Percentiles rank a stretch among this genome's conserved stretches.
These are phyloP conservation scores for Cornus florida DNA, from an alignment of 148 eudicot genomes.

Conservation along the genomic window DNA sequence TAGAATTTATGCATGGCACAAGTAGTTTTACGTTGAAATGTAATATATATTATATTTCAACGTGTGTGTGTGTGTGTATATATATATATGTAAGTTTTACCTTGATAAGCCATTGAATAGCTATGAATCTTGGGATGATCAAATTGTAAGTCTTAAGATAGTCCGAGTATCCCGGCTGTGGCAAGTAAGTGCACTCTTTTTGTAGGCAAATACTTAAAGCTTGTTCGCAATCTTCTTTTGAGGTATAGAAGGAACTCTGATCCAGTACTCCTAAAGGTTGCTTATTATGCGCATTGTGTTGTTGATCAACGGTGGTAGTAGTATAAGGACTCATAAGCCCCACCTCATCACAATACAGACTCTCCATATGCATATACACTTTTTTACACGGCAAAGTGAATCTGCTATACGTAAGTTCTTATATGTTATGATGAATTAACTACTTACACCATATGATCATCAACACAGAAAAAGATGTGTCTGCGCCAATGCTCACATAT, in stretches of 20 bases:
- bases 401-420: too few relatives aligned
- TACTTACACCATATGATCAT: not conserved
- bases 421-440: not conserved
- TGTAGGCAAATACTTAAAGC: conserved; percentile 17
- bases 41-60: too few relatives aligned
- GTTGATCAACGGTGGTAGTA: not conserved
- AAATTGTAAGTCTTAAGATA: conserved; percentile 11
- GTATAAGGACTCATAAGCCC: conserved; percentile 13
- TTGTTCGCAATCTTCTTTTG: conserved; percentile 25
- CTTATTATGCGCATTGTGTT: too few relatives aligned
- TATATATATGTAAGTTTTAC: conserved; percentile 8
- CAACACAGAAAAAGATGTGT: not conserved
- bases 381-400: too few relatives aligned
- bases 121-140: conserved; percentile 20
- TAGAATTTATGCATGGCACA: not conserved
- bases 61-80: too few relatives aligned
- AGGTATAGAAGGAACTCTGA: not conserved
- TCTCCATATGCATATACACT: conserved; percentile 9
- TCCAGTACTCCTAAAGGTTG: not conserved
- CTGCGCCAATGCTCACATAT: too few relatives aligned
- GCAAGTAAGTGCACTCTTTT: conserved; percentile 32
- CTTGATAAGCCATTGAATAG: conserved; percentile 39
- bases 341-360: conserved; percentile 33
- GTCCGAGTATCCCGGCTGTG: conserved; percentile 18
- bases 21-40: not conserved